phyloP scores from a whole-genome alignment of 768 basidiomycete species.

The Suillus hirtellus region DNA sequence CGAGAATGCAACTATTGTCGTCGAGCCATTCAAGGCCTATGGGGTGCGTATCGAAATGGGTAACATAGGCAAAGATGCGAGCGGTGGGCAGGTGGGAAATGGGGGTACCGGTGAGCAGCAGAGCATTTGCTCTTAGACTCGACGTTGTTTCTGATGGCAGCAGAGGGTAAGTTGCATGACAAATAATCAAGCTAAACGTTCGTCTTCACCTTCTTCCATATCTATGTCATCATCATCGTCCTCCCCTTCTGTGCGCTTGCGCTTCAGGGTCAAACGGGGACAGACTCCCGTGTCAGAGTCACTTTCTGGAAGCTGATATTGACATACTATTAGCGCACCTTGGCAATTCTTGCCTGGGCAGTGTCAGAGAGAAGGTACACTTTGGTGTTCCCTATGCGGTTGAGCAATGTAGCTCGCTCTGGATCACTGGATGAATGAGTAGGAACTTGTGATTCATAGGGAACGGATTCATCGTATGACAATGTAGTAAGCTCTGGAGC shows the following conservation, averaged over 20 bases:
- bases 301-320: constrained; percentile 36
- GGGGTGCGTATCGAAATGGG: constrained; percentile 72
- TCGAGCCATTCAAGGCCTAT: constrained; percentile 88
- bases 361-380: constrained; percentile 79
- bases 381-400: constrained; percentile 71
- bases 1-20: constrained; percentile 78
- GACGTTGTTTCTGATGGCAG: constrained; percentile 41
- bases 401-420: constrained; percentile 42
- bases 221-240: constrained; percentile 38
- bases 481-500: constrained; percentile 36
- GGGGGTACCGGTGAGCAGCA: constrained; percentile 71
- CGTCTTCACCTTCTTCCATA: constrained; percentile 29
- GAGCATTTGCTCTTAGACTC: constrained; percentile 54
- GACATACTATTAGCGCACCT: constrained; percentile 65
- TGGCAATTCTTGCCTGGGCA: constrained; percentile 56
- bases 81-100: constrained; percentile 75
- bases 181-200: too few species aligned
- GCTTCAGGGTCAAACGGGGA: constrained; percentile 45
- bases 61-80: constrained; percentile 79
- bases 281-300: constrained; percentile 45
- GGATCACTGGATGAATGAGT: constrained; percentile 32
- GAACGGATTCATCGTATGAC: constrained; percentile 55
- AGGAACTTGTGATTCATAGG: constrained; percentile 59
- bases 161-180: constrained; percentile 15
- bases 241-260: constrained; percentile 40